These are phyloP conservation scores for Rhodotorula kratochvilovae DNA, from an alignment of 768 basidiomycete species.

Conservation along the genomic window DNA sequence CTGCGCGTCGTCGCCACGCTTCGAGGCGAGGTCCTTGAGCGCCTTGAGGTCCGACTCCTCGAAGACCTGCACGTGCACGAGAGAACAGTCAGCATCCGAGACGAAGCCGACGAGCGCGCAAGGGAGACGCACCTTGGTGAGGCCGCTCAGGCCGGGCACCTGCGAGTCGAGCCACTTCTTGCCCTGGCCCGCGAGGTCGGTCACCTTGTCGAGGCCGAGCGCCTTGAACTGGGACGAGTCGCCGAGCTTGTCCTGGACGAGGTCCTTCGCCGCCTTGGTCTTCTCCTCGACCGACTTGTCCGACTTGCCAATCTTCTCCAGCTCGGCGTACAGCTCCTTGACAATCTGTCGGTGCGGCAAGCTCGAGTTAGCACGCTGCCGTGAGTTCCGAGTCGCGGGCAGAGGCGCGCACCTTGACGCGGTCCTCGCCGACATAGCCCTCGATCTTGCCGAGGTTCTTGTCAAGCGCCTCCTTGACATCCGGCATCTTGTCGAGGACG, in stretches of 20 bases:
- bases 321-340: conserved; percentile 40
- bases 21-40: conserved; percentile 38
- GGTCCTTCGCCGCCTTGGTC: conserved; percentile 37
- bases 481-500: conserved; percentile 41
- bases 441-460: conserved; percentile 36
- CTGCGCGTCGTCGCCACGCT: conserved; percentile 41
- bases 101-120: too few species aligned
- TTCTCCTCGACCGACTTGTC: conserved; percentile 33
- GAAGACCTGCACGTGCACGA: conserved; percentile 12
- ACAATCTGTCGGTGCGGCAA: conserved; percentile 8
- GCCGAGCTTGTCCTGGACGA: conserved; percentile 40
- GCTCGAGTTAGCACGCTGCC: background rate
- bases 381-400: too few species aligned
- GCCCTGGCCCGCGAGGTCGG: background rate
- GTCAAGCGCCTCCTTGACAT: conserved; percentile 40
- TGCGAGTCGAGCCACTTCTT: conserved; percentile 14
- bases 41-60: conserved; percentile 28
- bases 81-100: too few species aligned
- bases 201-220: conserved; percentile 1
- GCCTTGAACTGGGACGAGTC: conserved; percentile 21
- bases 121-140: conserved; percentile 31
- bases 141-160: conserved; percentile 20
- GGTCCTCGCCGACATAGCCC: conserved; percentile 42
- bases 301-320: conserved; percentile 39
- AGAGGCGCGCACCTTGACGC: conserved; percentile 33